These are phyloP conservation scores for Botryobasidium botryosum DNA, from an alignment of 768 basidiomycete genomes.

Conservation along the genomic window DNA sequence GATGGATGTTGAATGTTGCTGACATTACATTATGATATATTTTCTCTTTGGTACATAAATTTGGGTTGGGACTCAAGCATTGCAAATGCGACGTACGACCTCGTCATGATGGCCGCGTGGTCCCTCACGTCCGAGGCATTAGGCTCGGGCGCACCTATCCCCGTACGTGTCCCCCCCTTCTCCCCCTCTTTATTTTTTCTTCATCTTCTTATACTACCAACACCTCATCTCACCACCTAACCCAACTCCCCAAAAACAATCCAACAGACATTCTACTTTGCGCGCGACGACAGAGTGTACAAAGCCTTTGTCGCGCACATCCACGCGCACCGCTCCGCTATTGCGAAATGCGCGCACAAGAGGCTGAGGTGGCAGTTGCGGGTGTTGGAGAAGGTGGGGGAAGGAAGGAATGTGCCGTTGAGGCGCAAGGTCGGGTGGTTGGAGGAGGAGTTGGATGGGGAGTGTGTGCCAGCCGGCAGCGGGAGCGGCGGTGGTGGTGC, in stretches of 20 bases:
- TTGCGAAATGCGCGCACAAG: slow-evolving; percentile 23
- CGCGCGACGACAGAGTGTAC: slow-evolving; percentile 78
- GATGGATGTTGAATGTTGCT: not conserved
- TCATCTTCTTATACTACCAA: not conserved
- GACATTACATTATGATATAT: no score
- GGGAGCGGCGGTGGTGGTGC: no score
- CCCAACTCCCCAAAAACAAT: not conserved
- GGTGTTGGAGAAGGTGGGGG: slow-evolving; percentile 42
- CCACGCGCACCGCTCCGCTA: slow-evolving; percentile 23
- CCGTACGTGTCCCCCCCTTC: slow-evolving; percentile 31
- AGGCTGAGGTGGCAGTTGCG: slow-evolving; percentile 57
- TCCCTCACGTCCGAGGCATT: slow-evolving; percentile 40
- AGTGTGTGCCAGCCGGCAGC: no score
- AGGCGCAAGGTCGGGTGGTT: slow-evolving; percentile 53
- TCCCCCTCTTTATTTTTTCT: not conserved
- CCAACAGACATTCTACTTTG: slow-evolving; percentile 73
- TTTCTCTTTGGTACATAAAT: no score
- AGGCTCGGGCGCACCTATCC: slow-evolving; percentile 48
- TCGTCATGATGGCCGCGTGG: slow-evolving; percentile 74
- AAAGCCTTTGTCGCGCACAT: slow-evolving; percentile 39
- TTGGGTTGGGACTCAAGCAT: no score
- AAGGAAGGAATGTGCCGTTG: slow-evolving; percentile 47
- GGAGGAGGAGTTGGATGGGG: slow-evolving; percentile 38
- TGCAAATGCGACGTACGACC: slow-evolving; percentile 76
- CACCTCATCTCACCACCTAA: not conserved